A percentile compares a stretch with the other conserved stretches of the same genome.
Conservation (phyloP, 768 basidiomycete genomes). For the Lentinus brumalis region DNA sequence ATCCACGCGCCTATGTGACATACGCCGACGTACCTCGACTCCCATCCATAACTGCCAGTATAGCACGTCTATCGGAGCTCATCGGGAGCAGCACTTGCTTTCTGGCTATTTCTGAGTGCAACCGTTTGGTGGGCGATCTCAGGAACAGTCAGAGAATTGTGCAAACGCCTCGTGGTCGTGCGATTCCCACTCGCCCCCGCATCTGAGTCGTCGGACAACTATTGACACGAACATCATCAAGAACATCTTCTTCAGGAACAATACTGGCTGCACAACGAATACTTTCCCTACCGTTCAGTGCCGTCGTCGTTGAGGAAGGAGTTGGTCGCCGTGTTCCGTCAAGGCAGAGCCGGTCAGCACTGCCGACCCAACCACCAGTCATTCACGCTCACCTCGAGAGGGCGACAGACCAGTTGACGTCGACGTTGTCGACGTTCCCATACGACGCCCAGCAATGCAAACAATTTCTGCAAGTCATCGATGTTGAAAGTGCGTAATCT, state of each 20-base stretch:
- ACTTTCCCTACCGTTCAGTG: constrained; percentile 27
- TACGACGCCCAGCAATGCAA: constrained; percentile 25
- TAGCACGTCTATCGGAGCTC: background rate
- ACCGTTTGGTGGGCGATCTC: background rate
- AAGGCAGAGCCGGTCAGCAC: constrained; percentile 25
- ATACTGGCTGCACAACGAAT: constrained; percentile 33
- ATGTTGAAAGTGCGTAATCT: constrained; percentile 10
- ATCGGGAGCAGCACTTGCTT: background rate
- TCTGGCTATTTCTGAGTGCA: background rate
- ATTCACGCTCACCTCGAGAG: background rate
- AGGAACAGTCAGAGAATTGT: background rate
- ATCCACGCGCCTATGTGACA: background rate
- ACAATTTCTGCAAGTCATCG: constrained; percentile 19
- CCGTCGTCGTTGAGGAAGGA: constrained; percentile 6
- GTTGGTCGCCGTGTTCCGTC: constrained; percentile 22
- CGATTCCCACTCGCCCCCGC: background rate
- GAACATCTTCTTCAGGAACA: constrained; percentile 25
- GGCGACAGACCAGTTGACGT: constrained; percentile 28
- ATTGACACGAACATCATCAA: background rate
- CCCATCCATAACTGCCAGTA: background rate
- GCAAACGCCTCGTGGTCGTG: background rate
- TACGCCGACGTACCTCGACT: too few relatives aligned
- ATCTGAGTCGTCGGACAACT: background rate
- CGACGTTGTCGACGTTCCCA: constrained; percentile 27
- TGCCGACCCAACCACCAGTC: background rate